A percentile compares a stretch with the other conserved stretches of the same genome.
Conservation (phyloP, 2,329 filamentous ascomycete genomes). For the Paecilomyces sp. region DNA sequence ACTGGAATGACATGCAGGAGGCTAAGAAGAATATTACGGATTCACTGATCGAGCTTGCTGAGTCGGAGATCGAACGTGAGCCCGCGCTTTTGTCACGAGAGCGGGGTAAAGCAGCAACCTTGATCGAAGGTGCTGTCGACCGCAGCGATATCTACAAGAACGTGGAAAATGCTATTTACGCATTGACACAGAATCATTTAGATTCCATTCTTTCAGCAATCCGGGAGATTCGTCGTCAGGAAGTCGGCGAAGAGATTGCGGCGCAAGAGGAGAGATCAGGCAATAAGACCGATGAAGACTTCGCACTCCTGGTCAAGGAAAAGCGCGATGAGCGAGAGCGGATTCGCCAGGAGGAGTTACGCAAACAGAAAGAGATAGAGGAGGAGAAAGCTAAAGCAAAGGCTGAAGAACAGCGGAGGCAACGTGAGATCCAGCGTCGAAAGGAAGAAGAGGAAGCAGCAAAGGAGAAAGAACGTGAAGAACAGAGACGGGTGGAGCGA, state of each 20-base stretch:
- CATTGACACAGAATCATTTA: constrained; percentile 48
- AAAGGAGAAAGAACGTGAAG: constrained; percentile 44
- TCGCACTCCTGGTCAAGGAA: constrained; percentile 46
- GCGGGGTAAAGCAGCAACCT: constrained; percentile 53
- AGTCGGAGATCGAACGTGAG: constrained; percentile 56
- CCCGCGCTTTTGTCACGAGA: constrained; percentile 55
- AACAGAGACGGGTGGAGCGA: constrained; percentile 42
- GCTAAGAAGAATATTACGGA: constrained; percentile 46
- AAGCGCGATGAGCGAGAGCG: constrained; percentile 47
- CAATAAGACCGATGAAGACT: constrained; percentile 55
- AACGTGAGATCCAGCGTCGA: constrained; percentile 36
- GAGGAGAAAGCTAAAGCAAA: constrained; percentile 33
- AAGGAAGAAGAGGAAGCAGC: constrained; percentile 40
- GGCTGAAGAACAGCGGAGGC: constrained; percentile 35
- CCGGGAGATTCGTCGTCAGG: constrained; percentile 49
- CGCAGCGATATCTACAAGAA: constrained; percentile 55
- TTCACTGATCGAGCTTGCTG: constrained; percentile 49
- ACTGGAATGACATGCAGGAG: constrained; percentile 31
- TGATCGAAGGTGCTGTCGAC: constrained; percentile 59
- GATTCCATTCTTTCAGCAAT: constrained; percentile 47
- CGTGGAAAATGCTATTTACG: constrained; percentile 49
- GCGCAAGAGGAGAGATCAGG: constrained; percentile 48
- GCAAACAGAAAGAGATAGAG: constrained; percentile 47
- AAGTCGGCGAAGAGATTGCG: constrained; percentile 53
- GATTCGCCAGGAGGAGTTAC: constrained; percentile 42